Evolutionary conservation across 257 asterid species (phyloP), one percentile per base, ranked within the genome.

Genomic region (Solanum peruvianum): DNA sequence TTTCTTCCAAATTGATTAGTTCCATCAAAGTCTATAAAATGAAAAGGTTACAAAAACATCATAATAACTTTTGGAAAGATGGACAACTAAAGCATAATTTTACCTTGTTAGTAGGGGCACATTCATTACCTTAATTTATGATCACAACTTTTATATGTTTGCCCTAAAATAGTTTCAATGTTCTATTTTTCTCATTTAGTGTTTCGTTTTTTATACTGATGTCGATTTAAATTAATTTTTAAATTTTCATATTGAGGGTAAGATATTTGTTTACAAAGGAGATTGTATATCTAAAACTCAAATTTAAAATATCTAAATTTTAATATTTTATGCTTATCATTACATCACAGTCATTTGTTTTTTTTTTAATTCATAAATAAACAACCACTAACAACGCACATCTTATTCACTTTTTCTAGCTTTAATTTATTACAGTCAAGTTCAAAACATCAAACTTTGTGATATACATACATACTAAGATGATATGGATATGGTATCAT

Each of bases 131-230:
- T 42, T 25, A 76, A 86, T 71, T 84, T 56, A 88, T 82, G 81
- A 81, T 85, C 62, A 42, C 86, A 33, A 64, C 86, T 86, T 89
- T 78, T 70, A 20, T 75, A 85, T 91, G 93, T 88, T 89, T 87
- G 78, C 49, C 88, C 87, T 41, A 84, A 88, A 85, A 72, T 78
- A 86, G 86, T 41, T 73, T 37, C 76, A 70, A 64, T 64, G 31
- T 66, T 8, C 5, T 27, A 3, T n/a, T 13, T 14, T 13, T 14
- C 21, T 27, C 37, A 27, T 67, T 27, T 27, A 2, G 18, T 66
- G 33, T 66, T 20, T n/a, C 1, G 31, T 31, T 31, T 31, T 31
- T 64, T 6, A 4, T 12, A 66, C 29, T 67, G 37, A 10, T 16
- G 0, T 67, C 4, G 0, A 2, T 9, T 60, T 5, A 6, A 2